Conservation (phyloP, 345 rosid genomes). For the Eucalyptus polybractea region DNA sequence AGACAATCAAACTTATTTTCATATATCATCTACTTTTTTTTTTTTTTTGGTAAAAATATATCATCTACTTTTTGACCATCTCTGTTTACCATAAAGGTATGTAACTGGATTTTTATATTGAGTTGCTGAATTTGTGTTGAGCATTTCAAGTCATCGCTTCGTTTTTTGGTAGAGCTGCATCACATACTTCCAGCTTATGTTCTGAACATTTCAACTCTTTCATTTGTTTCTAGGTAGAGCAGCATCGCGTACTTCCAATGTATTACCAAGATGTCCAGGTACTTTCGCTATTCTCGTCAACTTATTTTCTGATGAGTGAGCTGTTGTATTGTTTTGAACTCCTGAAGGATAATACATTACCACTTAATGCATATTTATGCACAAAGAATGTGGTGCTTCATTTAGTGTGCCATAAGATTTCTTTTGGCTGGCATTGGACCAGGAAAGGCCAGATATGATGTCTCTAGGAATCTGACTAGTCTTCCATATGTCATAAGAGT, state of each 20-base stretch:
- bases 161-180: neutral
- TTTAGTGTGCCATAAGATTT: neutral
- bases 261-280: constrained; percentile 82
- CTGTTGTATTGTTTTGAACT: neutral
- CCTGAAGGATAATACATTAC: neutral
- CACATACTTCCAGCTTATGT: neutral
- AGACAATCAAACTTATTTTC: neutral
- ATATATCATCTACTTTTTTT: neutral
- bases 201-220: neutral
- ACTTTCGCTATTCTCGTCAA: neutral
- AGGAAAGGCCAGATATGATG: neutral
- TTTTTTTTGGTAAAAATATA: neutral
- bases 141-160: neutral
- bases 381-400: neutral
- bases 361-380: neutral
- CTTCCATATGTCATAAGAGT: neutral
- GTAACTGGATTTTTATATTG: neutral
- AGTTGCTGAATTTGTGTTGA: neutral
- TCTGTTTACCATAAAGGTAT: neutral
- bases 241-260: constrained; percentile 56
- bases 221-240: constrained; percentile 60
- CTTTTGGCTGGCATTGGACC: neutral
- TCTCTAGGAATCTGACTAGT: neutral
- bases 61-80: neutral
- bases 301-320: neutral